Evolutionary conservation across 2,329 filamentous ascomycete species (phyloP).

Genomic region (Colletotrichum navitas): DNA sequence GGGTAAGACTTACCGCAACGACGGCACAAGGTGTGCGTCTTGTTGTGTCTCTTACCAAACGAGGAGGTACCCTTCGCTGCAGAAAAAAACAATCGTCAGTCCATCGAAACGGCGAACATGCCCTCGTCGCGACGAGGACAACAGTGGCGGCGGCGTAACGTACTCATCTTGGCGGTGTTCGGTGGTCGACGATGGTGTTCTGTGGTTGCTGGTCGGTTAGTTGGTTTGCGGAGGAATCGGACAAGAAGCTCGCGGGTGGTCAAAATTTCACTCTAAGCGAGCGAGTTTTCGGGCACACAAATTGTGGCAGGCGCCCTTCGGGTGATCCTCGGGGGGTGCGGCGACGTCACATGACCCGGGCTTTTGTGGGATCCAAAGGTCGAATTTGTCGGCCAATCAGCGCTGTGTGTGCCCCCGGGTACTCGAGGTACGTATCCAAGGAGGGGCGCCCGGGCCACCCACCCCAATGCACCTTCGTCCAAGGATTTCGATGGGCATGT

Average conservation of each 20-base stretch:
- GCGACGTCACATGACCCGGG: constrained; percentile 17
- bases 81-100: constrained; percentile 45
- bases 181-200: constrained; percentile 43
- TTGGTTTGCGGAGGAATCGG: constrained; percentile 38
- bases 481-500: background rate
- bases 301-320: constrained; percentile 13
- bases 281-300: constrained; percentile 34
- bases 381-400: constrained; percentile 6
- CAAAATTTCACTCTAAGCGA: constrained; percentile 38
- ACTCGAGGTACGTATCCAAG: background rate
- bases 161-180: constrained; percentile 69
- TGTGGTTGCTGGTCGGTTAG: constrained; percentile 41
- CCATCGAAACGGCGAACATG: constrained; percentile 45
- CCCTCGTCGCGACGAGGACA: constrained; percentile 26
- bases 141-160: constrained; percentile 48
- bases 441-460: background rate
- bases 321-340: constrained; percentile 2
- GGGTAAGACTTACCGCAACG: constrained; percentile 85
- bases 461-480: background rate
- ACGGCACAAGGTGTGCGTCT: constrained; percentile 98
- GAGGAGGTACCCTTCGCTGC: constrained; percentile 70
- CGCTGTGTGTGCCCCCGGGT: background rate
- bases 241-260: constrained; percentile 20
- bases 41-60: constrained; percentile 84
- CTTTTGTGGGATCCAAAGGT: background rate